Base-by-base conservation (phyloP, 495 filamentous ascomycete genomes). In the Tetracladium marchalianum region DNA sequence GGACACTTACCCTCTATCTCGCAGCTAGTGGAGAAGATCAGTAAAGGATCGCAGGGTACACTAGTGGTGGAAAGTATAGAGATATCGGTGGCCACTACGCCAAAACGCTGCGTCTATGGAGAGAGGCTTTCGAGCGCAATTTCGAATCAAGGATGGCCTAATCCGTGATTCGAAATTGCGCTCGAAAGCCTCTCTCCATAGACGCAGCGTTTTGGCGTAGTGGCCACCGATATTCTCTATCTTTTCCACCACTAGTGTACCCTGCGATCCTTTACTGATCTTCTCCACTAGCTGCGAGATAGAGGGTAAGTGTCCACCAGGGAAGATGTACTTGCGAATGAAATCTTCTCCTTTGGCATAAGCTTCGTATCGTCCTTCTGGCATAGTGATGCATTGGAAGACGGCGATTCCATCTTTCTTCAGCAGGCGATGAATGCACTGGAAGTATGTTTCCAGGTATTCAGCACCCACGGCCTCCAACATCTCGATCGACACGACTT, bases 381-480 rank as follows among this genome's bases (percentile, higher is more conserved):
- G 82, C 69, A 85, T 84, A 11, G 82, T 84, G 48, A 86, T 87
- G 46, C 82, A 83, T 58, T 87, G 83, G 54, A 87, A 82, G 24
- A 81, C 73, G 7, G 78, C 75, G 34, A 86, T 75, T 0, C 82
- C 82, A 2, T 76, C 74, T 0, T 79, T 69, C 60, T 86, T 84
- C 36, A 86, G 55, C 39, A 85, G 53, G 43, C 59, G 57, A 50
- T 82, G 64, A 9, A 86, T 64, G 49, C 70, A 66, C n/a, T 58
- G 60, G 50, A 82, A 82, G 45, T 79, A 87, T 3, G 64, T 76
- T 12, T 72, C 66, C 18, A 87, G 54, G 50, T 72, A 85, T 52
- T 82, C 74, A 37, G 65, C 56, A 8, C 84, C 82, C 6, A 86
- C 83, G 5, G 81, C 82, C 60, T 87, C 82, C 24, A 87, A 61